Evolutionary conservation across 345 rosid genomes (phyloP).

Genomic region (Firmiana major): DNA sequence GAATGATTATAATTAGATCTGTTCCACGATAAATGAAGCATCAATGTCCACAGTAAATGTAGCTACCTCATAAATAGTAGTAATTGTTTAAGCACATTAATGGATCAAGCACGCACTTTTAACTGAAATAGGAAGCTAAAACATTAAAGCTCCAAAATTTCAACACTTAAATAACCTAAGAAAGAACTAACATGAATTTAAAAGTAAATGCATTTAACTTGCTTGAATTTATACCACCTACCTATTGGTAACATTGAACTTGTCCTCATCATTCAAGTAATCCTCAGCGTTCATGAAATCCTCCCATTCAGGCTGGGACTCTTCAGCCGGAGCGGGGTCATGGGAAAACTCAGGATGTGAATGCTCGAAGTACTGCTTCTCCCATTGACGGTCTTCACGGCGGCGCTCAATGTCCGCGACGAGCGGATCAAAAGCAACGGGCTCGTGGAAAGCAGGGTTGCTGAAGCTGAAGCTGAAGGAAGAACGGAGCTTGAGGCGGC

Average conservation of each 20-base stretch:
- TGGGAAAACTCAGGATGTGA: constrained; percentile 52
- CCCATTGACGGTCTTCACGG: constrained; percentile 86
- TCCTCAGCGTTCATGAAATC: constrained; percentile 93
- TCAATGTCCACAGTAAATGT: background rate
- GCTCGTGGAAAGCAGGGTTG: constrained; percentile 42
- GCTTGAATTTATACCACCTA: constrained; percentile 5
- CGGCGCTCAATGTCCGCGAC: constrained; percentile 71
- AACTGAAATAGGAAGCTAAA: background rate
- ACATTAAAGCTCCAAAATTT: background rate
- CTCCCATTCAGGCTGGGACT: constrained; percentile 92
- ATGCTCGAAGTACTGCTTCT: constrained; percentile 58
- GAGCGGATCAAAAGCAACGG: constrained; percentile 66
- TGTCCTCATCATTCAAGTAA: constrained; percentile 80
- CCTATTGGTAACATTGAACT: constrained; percentile 87
- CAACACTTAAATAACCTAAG: background rate
- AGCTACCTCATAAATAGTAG: background rate
- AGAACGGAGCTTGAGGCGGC: constrained; percentile 56
- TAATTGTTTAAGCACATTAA: background rate
- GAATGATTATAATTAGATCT: background rate
- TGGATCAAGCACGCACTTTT: background rate
- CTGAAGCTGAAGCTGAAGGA: constrained; percentile 44
- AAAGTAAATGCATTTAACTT: background rate
- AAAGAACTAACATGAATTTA: background rate
- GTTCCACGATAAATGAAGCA: background rate
- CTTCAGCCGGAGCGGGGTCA: constrained; percentile 53